These are phyloP conservation scores for Penicillium sp. DNA, from an alignment of 2,329 filamentous ascomycete genomes.

Conservation along the genomic window DNA sequence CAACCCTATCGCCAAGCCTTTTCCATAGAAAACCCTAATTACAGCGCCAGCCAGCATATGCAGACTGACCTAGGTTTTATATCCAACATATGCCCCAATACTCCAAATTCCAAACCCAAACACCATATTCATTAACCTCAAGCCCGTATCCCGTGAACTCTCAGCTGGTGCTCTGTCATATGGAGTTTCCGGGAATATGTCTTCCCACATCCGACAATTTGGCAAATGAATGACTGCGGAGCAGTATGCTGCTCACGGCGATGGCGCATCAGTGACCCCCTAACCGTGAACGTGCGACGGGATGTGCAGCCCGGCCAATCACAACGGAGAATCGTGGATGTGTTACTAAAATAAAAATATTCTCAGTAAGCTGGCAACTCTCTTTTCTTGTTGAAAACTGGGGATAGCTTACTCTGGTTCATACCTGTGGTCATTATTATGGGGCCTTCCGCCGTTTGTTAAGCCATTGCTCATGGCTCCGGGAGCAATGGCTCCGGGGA, in stretches of 20 bases:
- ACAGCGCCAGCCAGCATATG: background rate
- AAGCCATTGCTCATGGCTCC: background rate
- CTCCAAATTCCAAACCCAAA: background rate
- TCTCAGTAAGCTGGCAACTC: background rate
- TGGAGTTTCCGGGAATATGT: background rate
- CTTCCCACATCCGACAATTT: background rate
- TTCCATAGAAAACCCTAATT: background rate
- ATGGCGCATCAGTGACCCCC: background rate
- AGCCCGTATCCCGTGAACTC: background rate
- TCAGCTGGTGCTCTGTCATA: background rate
- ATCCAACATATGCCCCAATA: background rate
- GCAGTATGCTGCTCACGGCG: background rate
- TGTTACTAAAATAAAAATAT: background rate
- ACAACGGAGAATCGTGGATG: background rate
- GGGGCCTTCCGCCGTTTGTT: background rate
- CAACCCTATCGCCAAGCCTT: background rate
- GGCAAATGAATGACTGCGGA: background rate
- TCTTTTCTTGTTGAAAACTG: background rate
- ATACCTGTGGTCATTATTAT: background rate
- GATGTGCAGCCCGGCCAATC: background rate
- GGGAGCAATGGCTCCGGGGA: background rate
- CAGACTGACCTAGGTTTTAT: background rate
- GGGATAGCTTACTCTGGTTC: background rate
- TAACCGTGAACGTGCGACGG: background rate
- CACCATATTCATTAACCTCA: background rate